Evolutionary conservation across 495 filamentous ascomycete species (phyloP).

Genomic region (Lasiosphaeria miniovina): DNA sequence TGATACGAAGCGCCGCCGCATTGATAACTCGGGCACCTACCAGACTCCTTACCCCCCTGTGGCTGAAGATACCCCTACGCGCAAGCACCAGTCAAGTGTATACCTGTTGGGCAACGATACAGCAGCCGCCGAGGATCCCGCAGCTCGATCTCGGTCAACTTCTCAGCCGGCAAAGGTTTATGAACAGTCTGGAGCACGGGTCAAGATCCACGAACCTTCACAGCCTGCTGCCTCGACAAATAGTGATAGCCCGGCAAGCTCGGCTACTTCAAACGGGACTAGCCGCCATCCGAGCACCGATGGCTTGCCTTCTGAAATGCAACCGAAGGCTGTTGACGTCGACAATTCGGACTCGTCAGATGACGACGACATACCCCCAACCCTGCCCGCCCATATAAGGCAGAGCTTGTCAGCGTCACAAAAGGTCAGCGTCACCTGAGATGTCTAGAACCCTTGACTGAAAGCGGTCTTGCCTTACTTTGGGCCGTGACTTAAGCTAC

Average conservation of each 20-base stretch:
- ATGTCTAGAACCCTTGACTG: not conserved
- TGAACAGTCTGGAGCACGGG: slow-evolving; percentile 9
- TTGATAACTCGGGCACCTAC: slow-evolving; percentile 22
- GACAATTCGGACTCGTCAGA: slow-evolving; percentile 32
- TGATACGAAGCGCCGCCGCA: slow-evolving; percentile 31
- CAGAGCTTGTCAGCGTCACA: slow-evolving; percentile 12
- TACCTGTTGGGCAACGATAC: slow-evolving; percentile 33
- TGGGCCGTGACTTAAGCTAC: not conserved
- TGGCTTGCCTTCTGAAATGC: not conserved
- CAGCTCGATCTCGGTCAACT: slow-evolving; percentile 15
- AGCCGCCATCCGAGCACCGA: not conserved
- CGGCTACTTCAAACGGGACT: not conserved
- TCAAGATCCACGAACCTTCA: slow-evolving; percentile 20
- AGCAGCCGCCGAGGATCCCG: slow-evolving; percentile 32
- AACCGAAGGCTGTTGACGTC: slow-evolving; percentile 10
- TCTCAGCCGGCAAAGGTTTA: slow-evolving; percentile 14
- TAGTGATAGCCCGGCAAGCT: not conserved
- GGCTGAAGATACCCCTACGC: slow-evolving; percentile 22
- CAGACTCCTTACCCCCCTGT: slow-evolving; percentile 12
- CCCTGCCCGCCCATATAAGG: slow-evolving; percentile 30
- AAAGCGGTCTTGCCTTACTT: not conserved
- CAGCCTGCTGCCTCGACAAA: not conserved
- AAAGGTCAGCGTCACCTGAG: not conserved
- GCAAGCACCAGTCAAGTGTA: slow-evolving; percentile 28
- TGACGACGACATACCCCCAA: slow-evolving; percentile 43